A percentile compares a stretch with the other conserved stretches of the same genome.
Evolutionary conservation across 306 rosid species (phyloP).

Genomic region (Canavalia gladiata): DNA sequence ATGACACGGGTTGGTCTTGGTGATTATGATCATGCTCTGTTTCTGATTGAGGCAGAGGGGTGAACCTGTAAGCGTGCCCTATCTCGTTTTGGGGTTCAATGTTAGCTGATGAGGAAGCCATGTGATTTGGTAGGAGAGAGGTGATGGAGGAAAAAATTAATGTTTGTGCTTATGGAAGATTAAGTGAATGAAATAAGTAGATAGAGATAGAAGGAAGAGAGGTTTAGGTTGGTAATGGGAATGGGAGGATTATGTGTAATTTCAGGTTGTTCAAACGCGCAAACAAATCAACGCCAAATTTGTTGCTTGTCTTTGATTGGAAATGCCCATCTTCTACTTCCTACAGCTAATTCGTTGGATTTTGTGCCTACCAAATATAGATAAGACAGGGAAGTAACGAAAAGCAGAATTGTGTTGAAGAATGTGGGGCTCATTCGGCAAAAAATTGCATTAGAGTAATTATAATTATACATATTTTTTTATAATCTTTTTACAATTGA

Average conservation of each 20-base stretch:
- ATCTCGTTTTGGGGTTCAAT: conserved; percentile 42
- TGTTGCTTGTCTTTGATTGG: not conserved
- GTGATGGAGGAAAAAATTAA: too few relatives aligned
- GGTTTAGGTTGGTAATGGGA: not conserved
- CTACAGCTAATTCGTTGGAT: conserved; percentile 15
- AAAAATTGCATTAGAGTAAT: not conserved
- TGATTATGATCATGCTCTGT: not conserved
- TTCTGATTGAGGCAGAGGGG: conserved; percentile 50
- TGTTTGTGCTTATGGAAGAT: too few relatives aligned
- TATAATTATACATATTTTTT: not conserved
- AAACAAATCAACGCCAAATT: conserved; percentile 1
- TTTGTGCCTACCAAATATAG: conserved; percentile 33
- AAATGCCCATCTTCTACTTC: conserved; percentile 10
- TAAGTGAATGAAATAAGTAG: not conserved
- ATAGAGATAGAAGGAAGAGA: not conserved
- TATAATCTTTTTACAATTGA: too few relatives aligned
- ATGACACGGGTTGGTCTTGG: conserved; percentile 20
- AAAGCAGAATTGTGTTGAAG: not conserved
- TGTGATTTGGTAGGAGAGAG: not conserved
- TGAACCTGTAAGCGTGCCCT: conserved; percentile 35
- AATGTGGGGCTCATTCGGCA: not conserved
- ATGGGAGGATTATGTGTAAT: not conserved
- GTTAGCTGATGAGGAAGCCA: conserved; percentile 37
- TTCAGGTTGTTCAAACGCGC: not conserved
- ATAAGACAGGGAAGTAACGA: not conserved